phyloP scores from a whole-genome alignment of 495 filamentous ascomycete species.

The Neurospora sp. region DNA sequence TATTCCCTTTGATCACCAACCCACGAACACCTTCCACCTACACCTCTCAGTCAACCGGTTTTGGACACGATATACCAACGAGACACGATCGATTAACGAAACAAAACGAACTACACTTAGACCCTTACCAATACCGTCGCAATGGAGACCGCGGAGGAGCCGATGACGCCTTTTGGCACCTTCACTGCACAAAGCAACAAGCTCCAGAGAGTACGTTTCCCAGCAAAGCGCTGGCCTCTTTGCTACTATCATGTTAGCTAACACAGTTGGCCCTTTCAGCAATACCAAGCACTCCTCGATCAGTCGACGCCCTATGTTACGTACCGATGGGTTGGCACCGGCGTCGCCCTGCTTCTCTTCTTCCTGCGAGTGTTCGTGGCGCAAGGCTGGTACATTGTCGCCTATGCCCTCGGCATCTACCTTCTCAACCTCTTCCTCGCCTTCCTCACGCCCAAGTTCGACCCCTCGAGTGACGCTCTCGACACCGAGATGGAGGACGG shows the following conservation, averaged over 20 bases:
- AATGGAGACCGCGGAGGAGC: constrained; percentile 21
- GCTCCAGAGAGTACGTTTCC: constrained; percentile 29
- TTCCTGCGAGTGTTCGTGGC: constrained; percentile 79
- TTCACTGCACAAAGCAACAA: constrained; percentile 23
- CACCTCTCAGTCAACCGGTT: not conserved
- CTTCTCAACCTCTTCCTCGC: constrained; percentile 98
- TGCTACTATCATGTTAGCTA: constrained; percentile 1
- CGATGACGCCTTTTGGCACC: constrained; percentile 20
- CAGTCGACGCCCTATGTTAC: constrained; percentile 76
- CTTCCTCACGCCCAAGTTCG: constrained; percentile 97
- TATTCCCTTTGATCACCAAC: not conserved
- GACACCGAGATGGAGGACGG: constrained; percentile 97
- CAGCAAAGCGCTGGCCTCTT: not conserved
- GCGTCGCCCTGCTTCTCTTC: constrained; percentile 63
- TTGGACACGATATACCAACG: not conserved
- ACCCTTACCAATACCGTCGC: not conserved
- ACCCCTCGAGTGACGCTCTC: constrained; percentile 81
- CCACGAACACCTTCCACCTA: not conserved
- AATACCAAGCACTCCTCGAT: constrained; percentile 93
- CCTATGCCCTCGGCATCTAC: constrained; percentile 97
- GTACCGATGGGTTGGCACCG: constrained; percentile 85
- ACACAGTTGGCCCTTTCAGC: constrained; percentile 33
- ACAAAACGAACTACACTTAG: not conserved
- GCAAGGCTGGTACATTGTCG: constrained; percentile 98
- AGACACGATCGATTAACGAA: not conserved